Conservation (phyloP, 371 early-diverging fungal genomes). For the Syncephalastrum racemosum region DNA sequence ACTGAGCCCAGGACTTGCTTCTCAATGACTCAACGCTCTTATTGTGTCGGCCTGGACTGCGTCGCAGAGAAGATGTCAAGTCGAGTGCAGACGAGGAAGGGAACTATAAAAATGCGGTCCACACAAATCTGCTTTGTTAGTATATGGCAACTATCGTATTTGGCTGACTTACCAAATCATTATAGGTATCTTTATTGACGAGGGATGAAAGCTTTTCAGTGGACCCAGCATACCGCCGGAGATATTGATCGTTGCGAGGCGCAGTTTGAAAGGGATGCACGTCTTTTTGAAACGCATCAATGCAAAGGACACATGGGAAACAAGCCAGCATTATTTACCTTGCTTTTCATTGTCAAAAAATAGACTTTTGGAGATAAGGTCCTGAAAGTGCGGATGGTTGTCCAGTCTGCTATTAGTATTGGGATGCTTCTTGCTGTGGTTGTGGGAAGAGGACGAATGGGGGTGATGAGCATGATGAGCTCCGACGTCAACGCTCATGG, state of each 20-base stretch:
- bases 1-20: slow-evolving; percentile 53
- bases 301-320: background rate
- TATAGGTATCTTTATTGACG: slow-evolving; percentile 17
- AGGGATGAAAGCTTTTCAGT: slow-evolving; percentile 22
- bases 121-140: background rate
- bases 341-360: slow-evolving; percentile 8
- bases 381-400: background rate
- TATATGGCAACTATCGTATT: background rate
- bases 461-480: slow-evolving; percentile 9
- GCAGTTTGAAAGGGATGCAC: slow-evolving; percentile 6
- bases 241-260: slow-evolving; percentile 16
- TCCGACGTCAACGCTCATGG: slow-evolving; percentile 38
- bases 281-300: slow-evolving; percentile 2
- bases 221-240: slow-evolving; percentile 18
- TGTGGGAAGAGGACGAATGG: slow-evolving; percentile 2
- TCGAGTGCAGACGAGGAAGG: slow-evolving; percentile 46
- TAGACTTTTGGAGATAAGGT: slow-evolving; percentile 8
- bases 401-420: slow-evolving; percentile 2
- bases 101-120: slow-evolving; percentile 19
- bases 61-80: slow-evolving; percentile 34
- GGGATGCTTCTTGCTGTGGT: background rate
- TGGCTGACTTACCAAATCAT: slow-evolving; percentile 22
- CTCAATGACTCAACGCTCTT: slow-evolving; percentile 42
- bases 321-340: background rate
- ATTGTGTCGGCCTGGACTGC: slow-evolving; percentile 27